Base-by-base conservation (phyloP, 495 filamentous ascomycete genomes). In the Chaetomium tenue region DNA sequence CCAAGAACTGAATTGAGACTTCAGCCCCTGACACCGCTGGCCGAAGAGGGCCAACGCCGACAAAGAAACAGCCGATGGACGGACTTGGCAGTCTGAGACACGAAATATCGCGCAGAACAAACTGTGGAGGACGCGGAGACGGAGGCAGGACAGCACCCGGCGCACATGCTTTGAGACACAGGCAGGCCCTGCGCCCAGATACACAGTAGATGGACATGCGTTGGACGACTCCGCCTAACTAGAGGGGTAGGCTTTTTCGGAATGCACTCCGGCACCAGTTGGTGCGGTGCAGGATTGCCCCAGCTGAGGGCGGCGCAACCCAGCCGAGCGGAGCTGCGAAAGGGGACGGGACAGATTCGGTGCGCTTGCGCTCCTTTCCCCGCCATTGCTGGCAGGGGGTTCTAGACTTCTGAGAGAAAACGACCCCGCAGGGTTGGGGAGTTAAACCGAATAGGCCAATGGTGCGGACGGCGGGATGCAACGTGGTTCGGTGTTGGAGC, bases 371-470 rank as follows among this genome's bases (percentile, higher is more conserved):
- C 22, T 55, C 28, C 5, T 22, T 55, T 55, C 40, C 56, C 56
- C 39, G 40, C 56, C 40, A 58, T 46, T 46, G 2, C 47, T 58
- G 54, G 15, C 54, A 33, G 16, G 28, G 37, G 16, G 54, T 18
- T 48, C 42, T 37, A 4, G 57, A 48, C 26, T 18, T 9, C 42
- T 13, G 42, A 6, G 33, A 37, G 23, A 48, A 16, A 48, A 47
- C 57, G 9, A 48, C 57, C 57, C 57, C 57, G 44, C 57, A 60
- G 57, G 15, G 23, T 39, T 58, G 57, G 57, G 2, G 22, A 26
- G 0, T n/a, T 18, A 48, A 15, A 20, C 25, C 2, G 11, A 47
- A 60, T 15, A 2, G 42, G 57, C 42, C 33, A 37, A 30, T 60
- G 26, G 57, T 39, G 42, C 23, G 8, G 5, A 30, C 5, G 13